Evolutionary conservation across 257 asterid genomes (phyloP), one percentile per base, ranked within the genome.

Genomic region (Forsythia viridissima): DNA sequence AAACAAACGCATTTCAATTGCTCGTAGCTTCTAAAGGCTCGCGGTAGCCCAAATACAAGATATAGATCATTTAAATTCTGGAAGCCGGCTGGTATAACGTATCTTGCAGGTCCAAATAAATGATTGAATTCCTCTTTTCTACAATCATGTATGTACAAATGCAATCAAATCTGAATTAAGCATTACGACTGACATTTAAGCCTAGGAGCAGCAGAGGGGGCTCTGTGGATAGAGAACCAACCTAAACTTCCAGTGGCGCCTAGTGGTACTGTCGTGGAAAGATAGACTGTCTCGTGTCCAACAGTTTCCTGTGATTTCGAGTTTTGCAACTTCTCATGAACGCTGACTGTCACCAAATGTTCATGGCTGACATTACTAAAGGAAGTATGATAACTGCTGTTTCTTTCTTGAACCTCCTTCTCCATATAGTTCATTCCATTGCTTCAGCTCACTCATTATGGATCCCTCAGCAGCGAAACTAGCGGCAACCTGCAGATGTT

Each of bases 341-440:
- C 57, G 48, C 55, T 43, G 46, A 72, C 34, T 30, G 34, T 30
- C 34, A 1, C 34, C 34, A 30, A 30, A 30, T 30, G 2, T 30
- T 30, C 34, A 30, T 30, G 34, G 34, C 34, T 74, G 77, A 71
- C 57, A 13, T 16, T n/a, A 74, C 81, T 90, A 94, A 61, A 94
- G 87, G 92, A 94, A 94, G 89, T 94, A 94, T 12, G 97, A 79
- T n/a, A 94, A 78, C 83, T 93, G 97, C 80, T 91, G 80, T 77
- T 89, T 94, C 91, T 93, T 92, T 82, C 98, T 89, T 21, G 98
- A 91, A 72, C 98, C 98, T 34, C 98, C 98, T 88, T 91, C 98
- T 51, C 98, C 98, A 55, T 92, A 94, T 4, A 90, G 90, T 16
- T 93, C 97, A 73, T 94, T 94, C 98, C 98, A 94, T 82, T 91